phyloP scores from a whole-genome alignment of 768 basidiomycete species.

The Leccinum aurantiacum region DNA sequence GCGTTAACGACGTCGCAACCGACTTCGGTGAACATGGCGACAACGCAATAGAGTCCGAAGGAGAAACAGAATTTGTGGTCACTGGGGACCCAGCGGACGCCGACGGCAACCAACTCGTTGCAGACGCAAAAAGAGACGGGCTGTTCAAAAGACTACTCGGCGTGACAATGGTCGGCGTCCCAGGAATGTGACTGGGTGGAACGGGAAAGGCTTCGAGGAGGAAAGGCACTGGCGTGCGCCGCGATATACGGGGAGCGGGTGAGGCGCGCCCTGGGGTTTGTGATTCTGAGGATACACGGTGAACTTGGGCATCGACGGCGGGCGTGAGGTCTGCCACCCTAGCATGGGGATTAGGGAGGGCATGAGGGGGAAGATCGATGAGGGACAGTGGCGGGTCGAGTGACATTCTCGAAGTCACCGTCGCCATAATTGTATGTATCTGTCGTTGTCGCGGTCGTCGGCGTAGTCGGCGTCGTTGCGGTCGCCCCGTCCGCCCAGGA shows the following conservation, averaged over 20 bases:
- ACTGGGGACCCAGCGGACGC: slow-evolving; percentile 5
- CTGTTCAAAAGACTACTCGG: slow-evolving; percentile 7
- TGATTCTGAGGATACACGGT: slow-evolving; percentile 30
- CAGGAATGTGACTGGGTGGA: slow-evolving; percentile 36
- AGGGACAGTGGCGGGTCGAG: slow-evolving; percentile 12
- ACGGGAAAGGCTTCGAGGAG: slow-evolving; percentile 39
- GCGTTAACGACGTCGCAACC: slow-evolving; percentile 4
- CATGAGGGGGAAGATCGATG: slow-evolving; percentile 16
- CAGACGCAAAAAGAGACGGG: slow-evolving; percentile 17
- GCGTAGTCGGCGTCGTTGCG: slow-evolving; percentile 13
- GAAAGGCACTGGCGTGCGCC: slow-evolving; percentile 34
- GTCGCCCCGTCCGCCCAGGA: slow-evolving; percentile 15
- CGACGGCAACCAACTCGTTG: slow-evolving; percentile 6
- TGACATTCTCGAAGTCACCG: slow-evolving; percentile 17
- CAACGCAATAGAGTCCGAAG: slow-evolving; percentile 5
- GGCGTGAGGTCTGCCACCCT: slow-evolving; percentile 14
- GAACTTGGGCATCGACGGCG: slow-evolving; percentile 6
- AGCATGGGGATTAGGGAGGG: slow-evolving; percentile 17
- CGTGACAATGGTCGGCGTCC: slow-evolving; percentile 17
- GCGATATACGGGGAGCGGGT: slow-evolving; percentile 27
- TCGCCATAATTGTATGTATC: slow-evolving; percentile 15
- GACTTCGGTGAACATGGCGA: slow-evolving; percentile 20
- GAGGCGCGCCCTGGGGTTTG: slow-evolving; percentile 26
- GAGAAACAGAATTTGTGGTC: background rate
- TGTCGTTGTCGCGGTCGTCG: slow-evolving; percentile 8